Evolutionary conservation across 805 yeast genomes (phyloP), one percentile per base, ranked within the genome.

Genomic region (Saccharomycopsis oosterbeekiorum): DNA sequence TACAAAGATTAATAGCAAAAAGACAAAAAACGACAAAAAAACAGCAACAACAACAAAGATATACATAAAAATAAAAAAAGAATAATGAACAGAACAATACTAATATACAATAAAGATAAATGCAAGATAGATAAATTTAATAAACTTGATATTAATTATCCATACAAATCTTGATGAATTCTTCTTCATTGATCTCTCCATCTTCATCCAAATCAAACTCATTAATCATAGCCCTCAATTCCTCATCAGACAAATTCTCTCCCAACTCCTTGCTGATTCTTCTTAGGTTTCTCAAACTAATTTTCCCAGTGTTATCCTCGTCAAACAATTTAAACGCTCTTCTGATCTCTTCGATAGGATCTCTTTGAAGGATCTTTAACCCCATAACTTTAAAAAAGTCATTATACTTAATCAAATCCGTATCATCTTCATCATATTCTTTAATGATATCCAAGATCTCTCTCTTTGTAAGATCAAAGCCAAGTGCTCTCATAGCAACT

Each of bases 161-260:
- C 19, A 89, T 84, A 71, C 97, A 90, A 51, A 91, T 89, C 62
- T 88, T 88, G 64, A 90, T 88, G 70, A 92, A 91, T 74, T 92
- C 97, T 65, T 89, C 89, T 69, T 89, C 96, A 69, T 86, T 86
- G 66, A 91, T 92, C 66, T 89, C 97, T 58, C 98, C 98, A 72
- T 94, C 98, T 60, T 89, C 96, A 71, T 94, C 97, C 58, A 92
- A 75, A 74, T 94, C 99, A 70, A 94, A 94, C 72, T 93, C 98
- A 64, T 92, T 97, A 66, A 94, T 94, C 99, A 94, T 94, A 4
- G 97, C 97, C 66, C 88, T 80, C 58, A 94, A 77, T 70, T 94
- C 99, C 62, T 90, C 97, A 67, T 94, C 99, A 5, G 89, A 85
- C 62, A 94, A 75, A 67, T 86, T 88, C 72, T 94, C 99, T 1